Conservation (phyloP, 257 asterid species). For the Solanum stenotomum region DNA sequence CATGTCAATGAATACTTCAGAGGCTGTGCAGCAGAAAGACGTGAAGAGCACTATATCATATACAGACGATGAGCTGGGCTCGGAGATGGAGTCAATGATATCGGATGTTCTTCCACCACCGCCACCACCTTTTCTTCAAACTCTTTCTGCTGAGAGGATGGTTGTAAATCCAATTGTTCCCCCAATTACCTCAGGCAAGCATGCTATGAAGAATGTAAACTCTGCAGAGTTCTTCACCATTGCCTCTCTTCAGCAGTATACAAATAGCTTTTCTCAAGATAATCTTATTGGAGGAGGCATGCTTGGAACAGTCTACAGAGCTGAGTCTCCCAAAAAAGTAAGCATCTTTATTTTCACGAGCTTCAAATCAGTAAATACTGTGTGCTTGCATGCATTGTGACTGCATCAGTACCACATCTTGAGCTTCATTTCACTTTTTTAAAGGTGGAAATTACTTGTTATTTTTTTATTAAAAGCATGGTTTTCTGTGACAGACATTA, state of each 20-base stretch:
- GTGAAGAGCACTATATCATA: conserved; percentile 22
- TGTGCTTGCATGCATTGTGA: neutral
- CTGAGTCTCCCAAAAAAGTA: conserved; percentile 73
- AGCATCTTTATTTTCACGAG: neutral
- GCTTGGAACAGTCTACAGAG: conserved; percentile 71
- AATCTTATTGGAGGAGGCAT: conserved; percentile 72
- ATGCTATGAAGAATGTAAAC: conserved; percentile 18
- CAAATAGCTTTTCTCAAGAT: conserved; percentile 80
- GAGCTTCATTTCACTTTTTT: neutral
- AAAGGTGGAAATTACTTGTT: neutral
- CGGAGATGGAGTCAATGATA: conserved; percentile 18
- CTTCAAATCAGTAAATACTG: neutral
- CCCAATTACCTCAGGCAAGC: conserved; percentile 24
- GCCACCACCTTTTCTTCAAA: conserved; percentile 47
- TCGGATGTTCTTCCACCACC: conserved; percentile 23
- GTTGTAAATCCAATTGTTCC: conserved; percentile 51
- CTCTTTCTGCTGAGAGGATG: conserved; percentile 52
- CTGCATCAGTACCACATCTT: neutral
- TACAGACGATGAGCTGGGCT: conserved; percentile 27
- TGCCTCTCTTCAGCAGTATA: conserved; percentile 79
- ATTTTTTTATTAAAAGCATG: neutral
- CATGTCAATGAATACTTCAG: neutral
- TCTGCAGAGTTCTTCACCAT: conserved; percentile 39
- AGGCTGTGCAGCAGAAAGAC: conserved; percentile 1
- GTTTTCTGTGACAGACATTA: neutral